phyloP scores from a whole-genome alignment of 805 yeast genomes.

The Ascoidea tarda region DNA sequence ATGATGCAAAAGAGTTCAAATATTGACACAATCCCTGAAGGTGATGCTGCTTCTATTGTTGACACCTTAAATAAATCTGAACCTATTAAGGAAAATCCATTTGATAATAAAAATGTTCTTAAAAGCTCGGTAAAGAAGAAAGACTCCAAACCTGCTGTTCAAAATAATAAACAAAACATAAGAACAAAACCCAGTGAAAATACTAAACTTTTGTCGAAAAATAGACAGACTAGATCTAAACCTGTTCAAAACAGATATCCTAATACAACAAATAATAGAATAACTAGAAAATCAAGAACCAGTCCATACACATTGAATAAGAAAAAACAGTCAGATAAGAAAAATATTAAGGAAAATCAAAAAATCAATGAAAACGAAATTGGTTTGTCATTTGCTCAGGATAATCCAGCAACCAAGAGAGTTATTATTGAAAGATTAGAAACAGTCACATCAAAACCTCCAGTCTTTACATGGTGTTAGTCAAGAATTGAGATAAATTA shows the following conservation, averaged over 20 bases:
- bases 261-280: neutral
- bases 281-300: neutral
- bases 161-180: too few species aligned
- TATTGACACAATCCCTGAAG: neutral
- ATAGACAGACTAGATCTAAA: neutral
- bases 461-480: slow-evolving; percentile 57
- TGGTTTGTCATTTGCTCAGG: slow-evolving; percentile 1
- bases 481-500: neutral
- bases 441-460: slow-evolving; percentile 38
- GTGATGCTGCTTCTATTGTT: neutral
- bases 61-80: neutral
- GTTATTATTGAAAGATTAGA: slow-evolving; percentile 50
- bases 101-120: neutral
- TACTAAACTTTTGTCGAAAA: neutral
- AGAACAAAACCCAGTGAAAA: too few species aligned
- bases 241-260: neutral
- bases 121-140: neutral
- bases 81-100: neutral
- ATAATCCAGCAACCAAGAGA: slow-evolving; percentile 20
- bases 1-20: neutral
- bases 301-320: too few species aligned
- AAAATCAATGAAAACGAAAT: neutral
- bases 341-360: neutral
- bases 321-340: neutral
- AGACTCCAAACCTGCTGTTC: too few species aligned